phyloP scores from a whole-genome alignment of 2,329 filamentous ascomycete genomes.

The Parastagonospora nodorum region DNA sequence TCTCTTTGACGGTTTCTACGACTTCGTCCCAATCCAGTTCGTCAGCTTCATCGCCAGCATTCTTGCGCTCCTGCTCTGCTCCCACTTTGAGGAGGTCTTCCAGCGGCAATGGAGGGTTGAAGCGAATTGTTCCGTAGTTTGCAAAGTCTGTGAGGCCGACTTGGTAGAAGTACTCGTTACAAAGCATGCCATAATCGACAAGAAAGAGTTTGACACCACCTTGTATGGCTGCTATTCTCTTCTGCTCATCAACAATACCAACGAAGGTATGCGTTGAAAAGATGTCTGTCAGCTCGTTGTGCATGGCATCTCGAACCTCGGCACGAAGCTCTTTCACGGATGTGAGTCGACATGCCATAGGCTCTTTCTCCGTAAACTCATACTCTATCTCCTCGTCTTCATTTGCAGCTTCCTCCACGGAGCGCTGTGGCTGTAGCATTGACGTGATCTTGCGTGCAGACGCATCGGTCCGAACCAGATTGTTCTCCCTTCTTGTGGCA shows the following conservation, averaged over 20 bases:
- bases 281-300: slow-evolving; percentile 83
- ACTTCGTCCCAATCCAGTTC: slow-evolving; percentile 71
- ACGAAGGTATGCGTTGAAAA: slow-evolving; percentile 91
- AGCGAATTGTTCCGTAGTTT: slow-evolving; percentile 85
- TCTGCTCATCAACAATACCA: slow-evolving; percentile 84
- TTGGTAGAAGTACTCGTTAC: slow-evolving; percentile 92
- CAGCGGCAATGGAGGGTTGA: slow-evolving; percentile 76
- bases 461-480: slow-evolving; percentile 86
- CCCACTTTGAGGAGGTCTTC: slow-evolving; percentile 73
- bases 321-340: slow-evolving; percentile 85
- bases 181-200: slow-evolving; percentile 87
- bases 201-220: slow-evolving; percentile 90
- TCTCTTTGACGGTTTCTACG: slow-evolving; percentile 66
- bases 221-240: slow-evolving; percentile 90
- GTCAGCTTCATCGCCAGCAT: slow-evolving; percentile 44
- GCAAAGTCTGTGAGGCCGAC: slow-evolving; percentile 92
- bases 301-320: slow-evolving; percentile 78
- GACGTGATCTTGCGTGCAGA: slow-evolving; percentile 92
- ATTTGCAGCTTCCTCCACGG: slow-evolving; percentile 34
- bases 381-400: slow-evolving; percentile 67
- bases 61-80: slow-evolving; percentile 70
- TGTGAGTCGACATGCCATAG: slow-evolving; percentile 73
- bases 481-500: slow-evolving; percentile 67
- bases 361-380: slow-evolving; percentile 70
- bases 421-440: slow-evolving; percentile 73